A percentile compares a stretch with the other conserved stretches of the same genome.
phyloP scores from a whole-genome alignment of 768 basidiomycete species.

The Melanogaster broomeanus region DNA sequence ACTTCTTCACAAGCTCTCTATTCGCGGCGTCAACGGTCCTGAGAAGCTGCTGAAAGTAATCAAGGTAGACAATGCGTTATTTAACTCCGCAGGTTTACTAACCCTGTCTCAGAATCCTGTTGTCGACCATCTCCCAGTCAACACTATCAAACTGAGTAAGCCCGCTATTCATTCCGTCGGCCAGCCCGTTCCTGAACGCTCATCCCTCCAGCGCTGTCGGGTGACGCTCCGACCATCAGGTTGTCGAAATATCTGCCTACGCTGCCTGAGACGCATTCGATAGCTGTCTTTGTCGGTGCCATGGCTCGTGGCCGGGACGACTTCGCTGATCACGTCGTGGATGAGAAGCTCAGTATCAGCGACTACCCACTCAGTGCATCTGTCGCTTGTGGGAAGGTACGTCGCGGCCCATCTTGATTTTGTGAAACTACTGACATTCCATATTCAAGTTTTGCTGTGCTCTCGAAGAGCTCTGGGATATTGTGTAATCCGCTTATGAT shows the following conservation, averaged over 20 bases:
- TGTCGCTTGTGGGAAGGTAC: conserved; percentile 96
- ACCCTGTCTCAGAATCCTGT: conserved; percentile 74
- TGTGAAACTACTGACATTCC: conserved; percentile 3
- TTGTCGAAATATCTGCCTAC: conserved; percentile 84
- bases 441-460: conserved; percentile 78
- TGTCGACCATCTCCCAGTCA: conserved; percentile 89
- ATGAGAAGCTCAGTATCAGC: conserved; percentile 96
- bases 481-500: conserved; percentile 51
- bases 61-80: conserved; percentile 56
- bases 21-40: conserved; percentile 93
- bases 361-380: conserved; percentile 91
- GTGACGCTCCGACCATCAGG: conserved; percentile 81
- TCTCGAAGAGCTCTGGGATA: conserved; percentile 94
- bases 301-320: conserved; percentile 97
- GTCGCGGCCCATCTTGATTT: conserved; percentile 20
- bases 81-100: conserved; percentile 1
- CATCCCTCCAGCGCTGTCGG: conserved; percentile 71
- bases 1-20: conserved; percentile 93
- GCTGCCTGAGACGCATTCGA: conserved; percentile 81
- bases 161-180: conserved; percentile 16
- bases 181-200: conserved; percentile 5
- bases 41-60: conserved; percentile 97
- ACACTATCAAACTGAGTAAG: conserved; percentile 94
- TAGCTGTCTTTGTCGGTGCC: conserved; percentile 96
- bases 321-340: conserved; percentile 93